phyloP scores from a whole-genome alignment of 2,329 filamentous ascomycete species.

The Cordyceps tenuipes region DNA sequence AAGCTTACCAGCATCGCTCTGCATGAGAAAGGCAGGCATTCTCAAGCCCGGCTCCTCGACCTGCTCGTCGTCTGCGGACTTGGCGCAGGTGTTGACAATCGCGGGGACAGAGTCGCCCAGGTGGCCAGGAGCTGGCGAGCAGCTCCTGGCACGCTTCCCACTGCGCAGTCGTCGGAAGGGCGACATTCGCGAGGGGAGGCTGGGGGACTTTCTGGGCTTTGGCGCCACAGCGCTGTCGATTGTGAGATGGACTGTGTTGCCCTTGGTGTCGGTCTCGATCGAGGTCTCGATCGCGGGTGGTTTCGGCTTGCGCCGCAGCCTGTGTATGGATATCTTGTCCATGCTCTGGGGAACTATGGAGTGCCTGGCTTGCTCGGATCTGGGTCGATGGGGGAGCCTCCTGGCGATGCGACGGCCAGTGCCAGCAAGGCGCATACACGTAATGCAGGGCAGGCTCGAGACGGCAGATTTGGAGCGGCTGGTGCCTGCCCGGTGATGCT shows the following conservation, averaged over 20 bases:
- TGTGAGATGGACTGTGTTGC: slow-evolving; percentile 4
- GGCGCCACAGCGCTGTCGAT: background rate
- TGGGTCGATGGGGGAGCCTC: background rate
- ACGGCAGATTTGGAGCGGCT: background rate
- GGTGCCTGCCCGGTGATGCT: background rate
- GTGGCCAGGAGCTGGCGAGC: slow-evolving; percentile 27
- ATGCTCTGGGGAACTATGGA: slow-evolving; percentile 19
- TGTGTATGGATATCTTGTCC: slow-evolving; percentile 35
- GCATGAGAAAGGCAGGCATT: slow-evolving; percentile 32
- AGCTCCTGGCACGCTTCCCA: slow-evolving; percentile 37
- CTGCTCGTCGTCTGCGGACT: background rate
- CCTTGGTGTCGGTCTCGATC: slow-evolving; percentile 24
- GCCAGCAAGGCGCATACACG: slow-evolving; percentile 1
- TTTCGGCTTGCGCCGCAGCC: slow-evolving; percentile 36
- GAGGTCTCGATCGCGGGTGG: slow-evolving; percentile 34
- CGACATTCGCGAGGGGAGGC: slow-evolving; percentile 24
- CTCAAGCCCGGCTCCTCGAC: slow-evolving; percentile 17
- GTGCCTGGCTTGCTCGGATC: background rate
- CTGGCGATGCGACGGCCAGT: background rate
- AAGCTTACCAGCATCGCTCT: slow-evolving; percentile 27
- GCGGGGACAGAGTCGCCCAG: slow-evolving; percentile 17
- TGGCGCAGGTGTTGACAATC: slow-evolving; percentile 30
- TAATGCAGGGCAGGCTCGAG: background rate
- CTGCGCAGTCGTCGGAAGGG: slow-evolving; percentile 38
- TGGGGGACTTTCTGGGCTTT: slow-evolving; percentile 13